Evolutionary conservation across 2,329 filamentous ascomycete species (phyloP), one percentile per base, ranked within the genome.

Genomic region (Fusarium vanettenii): DNA sequence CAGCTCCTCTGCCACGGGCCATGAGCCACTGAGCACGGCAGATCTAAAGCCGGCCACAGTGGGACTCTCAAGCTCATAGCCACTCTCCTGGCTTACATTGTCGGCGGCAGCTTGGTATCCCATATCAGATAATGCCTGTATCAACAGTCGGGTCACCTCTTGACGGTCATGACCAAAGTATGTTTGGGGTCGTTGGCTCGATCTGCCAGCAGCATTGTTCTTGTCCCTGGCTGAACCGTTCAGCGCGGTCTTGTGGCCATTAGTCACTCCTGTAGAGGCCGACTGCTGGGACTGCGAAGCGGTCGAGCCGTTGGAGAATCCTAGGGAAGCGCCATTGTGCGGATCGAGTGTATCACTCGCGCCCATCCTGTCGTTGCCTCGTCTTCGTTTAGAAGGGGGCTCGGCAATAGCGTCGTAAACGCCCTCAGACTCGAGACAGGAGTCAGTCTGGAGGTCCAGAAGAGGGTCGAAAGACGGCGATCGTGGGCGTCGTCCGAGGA

Each of bases 141-240:
- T 97, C 78, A 99, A 84, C 73, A 98, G 93, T 64, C 97, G 89
- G 6, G 96, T 97, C 52, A 98, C 93, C 85, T 99, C 96, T 86
- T 98, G 95, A 81, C 95, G 91, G 80, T 97, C 91, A 81, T 98
- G 96, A 20, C 95, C 95, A 80, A 92, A 93, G 82, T 97, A 98
- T 31, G 82, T 83, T 16, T 69, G 65, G 3, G 79, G 72, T 14
- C 70, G 74, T 35, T 70, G 69, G 22, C 57, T 67, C n/a, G 59
- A 57, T 41, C 64, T 70, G 14, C 45, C 62, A 14, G 66, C 57
- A 18, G 69, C 45, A 27, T 60, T 68, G 60, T 66, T 70, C 67
- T 79, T 80, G n/a, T 79, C 77, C 35, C 79, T 78, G 59, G 74
- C 81, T 14, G 87, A 87, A 39, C 92, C 90, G 78, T 93, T 93